Evolutionary conservation across 2,329 filamentous ascomycete genomes (phyloP).

Genomic region (Chaetomium sp.): DNA sequence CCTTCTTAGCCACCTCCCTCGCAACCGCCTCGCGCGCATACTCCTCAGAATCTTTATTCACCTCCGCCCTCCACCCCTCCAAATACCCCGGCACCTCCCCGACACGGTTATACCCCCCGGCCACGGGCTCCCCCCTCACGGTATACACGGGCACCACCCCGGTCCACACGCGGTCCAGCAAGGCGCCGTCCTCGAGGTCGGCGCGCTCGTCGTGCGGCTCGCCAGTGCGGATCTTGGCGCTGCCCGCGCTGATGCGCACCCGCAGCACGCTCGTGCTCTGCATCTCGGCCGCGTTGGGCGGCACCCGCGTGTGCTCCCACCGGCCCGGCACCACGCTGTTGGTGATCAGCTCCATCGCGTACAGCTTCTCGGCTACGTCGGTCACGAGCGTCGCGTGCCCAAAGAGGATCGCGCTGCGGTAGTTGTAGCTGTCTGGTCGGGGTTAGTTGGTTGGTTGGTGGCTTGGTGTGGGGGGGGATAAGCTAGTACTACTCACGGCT

Average conservation of each 20-base stretch:
- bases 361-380: slow-evolving; percentile 70
- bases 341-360: slow-evolving; percentile 77
- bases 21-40: slow-evolving; percentile 34
- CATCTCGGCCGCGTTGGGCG: slow-evolving; percentile 74
- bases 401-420: slow-evolving; percentile 77
- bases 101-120: slow-evolving; percentile 61
- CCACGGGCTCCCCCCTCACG: slow-evolving; percentile 63
- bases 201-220: slow-evolving; percentile 58
- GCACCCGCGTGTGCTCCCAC: slow-evolving; percentile 69
- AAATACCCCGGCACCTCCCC: slow-evolving; percentile 64
- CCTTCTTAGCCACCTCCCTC: slow-evolving; percentile 26
- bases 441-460: neutral
- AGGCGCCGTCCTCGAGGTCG: slow-evolving; percentile 49
- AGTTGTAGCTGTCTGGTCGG: slow-evolving; percentile 74
- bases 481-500: neutral
- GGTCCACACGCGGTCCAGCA: slow-evolving; percentile 54
- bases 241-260: slow-evolving; percentile 69
- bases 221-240: slow-evolving; percentile 72
- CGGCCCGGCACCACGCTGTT: slow-evolving; percentile 69
- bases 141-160: slow-evolving; percentile 66
- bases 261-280: slow-evolving; percentile 72
- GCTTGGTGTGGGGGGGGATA: neutral
- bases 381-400: slow-evolving; percentile 71
- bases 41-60: slow-evolving; percentile 39
- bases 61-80: slow-evolving; percentile 44